Conservation (phyloP, 1,284 basidiomycete species). For the Pseudozyma pruni region DNA sequence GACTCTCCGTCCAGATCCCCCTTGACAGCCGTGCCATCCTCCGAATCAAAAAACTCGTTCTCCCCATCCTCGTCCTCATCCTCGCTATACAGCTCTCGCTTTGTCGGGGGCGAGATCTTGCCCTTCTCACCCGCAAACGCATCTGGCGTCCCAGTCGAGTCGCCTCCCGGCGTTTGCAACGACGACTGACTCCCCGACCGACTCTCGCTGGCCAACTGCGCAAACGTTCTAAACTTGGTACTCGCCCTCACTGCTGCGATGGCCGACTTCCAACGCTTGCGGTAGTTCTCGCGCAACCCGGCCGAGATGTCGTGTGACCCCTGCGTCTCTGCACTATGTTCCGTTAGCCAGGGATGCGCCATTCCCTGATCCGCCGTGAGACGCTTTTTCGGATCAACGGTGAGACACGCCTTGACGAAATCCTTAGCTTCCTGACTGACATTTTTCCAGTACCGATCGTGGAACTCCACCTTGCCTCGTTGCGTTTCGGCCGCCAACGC, state of each 20-base stretch:
- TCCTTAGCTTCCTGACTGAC: constrained; percentile 81
- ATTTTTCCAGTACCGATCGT: constrained; percentile 90
- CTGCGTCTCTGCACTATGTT: constrained; percentile 37
- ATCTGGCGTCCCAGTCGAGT: neutral
- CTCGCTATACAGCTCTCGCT: constrained; percentile 51
- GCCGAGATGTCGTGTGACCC: constrained; percentile 59
- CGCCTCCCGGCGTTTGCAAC: constrained; percentile 3
- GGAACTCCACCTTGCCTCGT: constrained; percentile 82
- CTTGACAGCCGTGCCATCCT: constrained; percentile 23
- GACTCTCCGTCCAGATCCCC: neutral
- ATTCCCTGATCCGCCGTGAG: constrained; percentile 80
- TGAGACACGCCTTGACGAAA: constrained; percentile 81
- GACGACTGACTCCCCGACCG: constrained; percentile 14
- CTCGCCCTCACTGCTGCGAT: constrained; percentile 65
- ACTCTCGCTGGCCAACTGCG: constrained; percentile 41
- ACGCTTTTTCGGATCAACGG: constrained; percentile 78
- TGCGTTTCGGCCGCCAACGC: constrained; percentile 84
- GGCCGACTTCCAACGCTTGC: constrained; percentile 64
- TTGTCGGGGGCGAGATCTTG: constrained; percentile 44
- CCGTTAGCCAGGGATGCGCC: constrained; percentile 71
- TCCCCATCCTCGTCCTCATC: constrained; percentile 27
- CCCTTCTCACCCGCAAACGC: constrained; percentile 17
- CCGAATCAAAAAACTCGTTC: constrained; percentile 39
- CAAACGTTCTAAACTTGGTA: constrained; percentile 62
- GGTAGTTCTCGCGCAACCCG: constrained; percentile 67